Evolutionary conservation across 805 yeast species (phyloP).

Genomic region (Yarrowia sp.): DNA sequence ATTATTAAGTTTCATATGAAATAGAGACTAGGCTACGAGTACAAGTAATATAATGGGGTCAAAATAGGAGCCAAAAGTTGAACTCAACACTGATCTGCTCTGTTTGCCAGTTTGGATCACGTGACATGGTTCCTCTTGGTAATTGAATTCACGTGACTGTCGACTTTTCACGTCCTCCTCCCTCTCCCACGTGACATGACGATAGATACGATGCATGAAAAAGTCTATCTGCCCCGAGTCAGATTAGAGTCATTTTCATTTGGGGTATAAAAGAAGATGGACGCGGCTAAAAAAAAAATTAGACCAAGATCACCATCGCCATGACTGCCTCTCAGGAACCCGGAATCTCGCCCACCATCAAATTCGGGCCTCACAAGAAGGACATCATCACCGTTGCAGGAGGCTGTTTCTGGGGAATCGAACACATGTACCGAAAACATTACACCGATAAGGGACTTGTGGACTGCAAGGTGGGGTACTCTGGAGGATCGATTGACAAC

Average conservation of each 20-base stretch:
- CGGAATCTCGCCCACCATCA: constrained; percentile 24
- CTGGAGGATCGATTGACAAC: constrained; percentile 65
- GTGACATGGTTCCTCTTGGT: not conserved
- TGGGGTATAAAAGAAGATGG: not conserved
- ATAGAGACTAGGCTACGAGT: not conserved
- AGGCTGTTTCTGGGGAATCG: constrained; percentile 67
- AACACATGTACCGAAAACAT: constrained; percentile 74
- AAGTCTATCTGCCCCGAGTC: constrained; percentile 29
- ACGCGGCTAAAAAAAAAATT: not conserved
- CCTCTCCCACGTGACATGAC: constrained; percentile 20
- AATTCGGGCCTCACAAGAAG: not conserved
- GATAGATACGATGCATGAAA: constrained; percentile 16
- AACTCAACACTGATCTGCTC: no score
- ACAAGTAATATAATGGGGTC: no score
- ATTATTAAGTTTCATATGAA: constrained; percentile 2
- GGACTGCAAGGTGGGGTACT: constrained; percentile 84
- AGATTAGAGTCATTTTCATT: constrained; percentile 11
- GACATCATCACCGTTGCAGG: constrained; percentile 54
- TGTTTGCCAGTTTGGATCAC: no score
- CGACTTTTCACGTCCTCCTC: not conserved
- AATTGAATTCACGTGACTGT: not conserved
- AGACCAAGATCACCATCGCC: not conserved
- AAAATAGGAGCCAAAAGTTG: not conserved
- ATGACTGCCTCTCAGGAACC: constrained; percentile 14
- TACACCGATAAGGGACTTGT: constrained; percentile 66